Conservation (phyloP, 108 stramenopile species). For the Nitzschia sp. region DNA sequence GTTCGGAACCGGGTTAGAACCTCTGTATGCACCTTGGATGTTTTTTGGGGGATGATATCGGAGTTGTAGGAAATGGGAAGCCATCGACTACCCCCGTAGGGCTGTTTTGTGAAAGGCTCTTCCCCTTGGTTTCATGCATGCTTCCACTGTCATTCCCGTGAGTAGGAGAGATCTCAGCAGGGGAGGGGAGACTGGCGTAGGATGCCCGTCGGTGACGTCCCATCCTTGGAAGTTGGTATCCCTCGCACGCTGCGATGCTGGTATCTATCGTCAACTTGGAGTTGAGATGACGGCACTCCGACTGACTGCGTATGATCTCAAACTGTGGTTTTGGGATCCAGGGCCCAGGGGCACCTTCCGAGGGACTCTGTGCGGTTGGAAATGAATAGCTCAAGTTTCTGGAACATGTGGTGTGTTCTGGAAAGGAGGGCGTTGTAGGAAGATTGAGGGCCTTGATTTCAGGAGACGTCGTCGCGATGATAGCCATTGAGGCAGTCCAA, state of each 20-base stretch:
- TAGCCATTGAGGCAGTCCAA: conserved; percentile 18
- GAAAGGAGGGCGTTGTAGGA: conserved; percentile 10
- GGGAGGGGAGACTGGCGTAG: conserved; percentile 9
- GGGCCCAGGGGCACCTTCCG: conserved; percentile 1
- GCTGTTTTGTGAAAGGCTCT: too few relatives aligned
- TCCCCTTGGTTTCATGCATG: too few relatives aligned
- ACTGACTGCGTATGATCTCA: neutral
- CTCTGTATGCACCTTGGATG: too few relatives aligned
- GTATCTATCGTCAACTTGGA: neutral
- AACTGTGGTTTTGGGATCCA: neutral
- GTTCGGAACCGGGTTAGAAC: too few relatives aligned
- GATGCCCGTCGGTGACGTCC: conserved; percentile 22
- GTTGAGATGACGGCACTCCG: neutral
- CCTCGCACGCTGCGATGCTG: neutral
- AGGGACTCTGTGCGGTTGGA: neutral
- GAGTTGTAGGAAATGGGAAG: too few relatives aligned
- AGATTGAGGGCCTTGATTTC: conserved; percentile 36
- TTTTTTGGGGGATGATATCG: too few relatives aligned
- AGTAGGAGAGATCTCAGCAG: conserved; percentile 7
- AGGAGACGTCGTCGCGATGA: conserved; percentile 30
- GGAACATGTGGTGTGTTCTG: neutral
- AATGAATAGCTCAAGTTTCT: neutral
- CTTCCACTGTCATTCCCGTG: too few relatives aligned
- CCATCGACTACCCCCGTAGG: too few relatives aligned
- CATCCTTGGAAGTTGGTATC: neutral